Percentiles rank a stretch among this genome's conserved stretches.
These are phyloP conservation scores for Eucalyptus pumila DNA, from an alignment of 345 rosid genomes.

Conservation along the genomic window DNA sequence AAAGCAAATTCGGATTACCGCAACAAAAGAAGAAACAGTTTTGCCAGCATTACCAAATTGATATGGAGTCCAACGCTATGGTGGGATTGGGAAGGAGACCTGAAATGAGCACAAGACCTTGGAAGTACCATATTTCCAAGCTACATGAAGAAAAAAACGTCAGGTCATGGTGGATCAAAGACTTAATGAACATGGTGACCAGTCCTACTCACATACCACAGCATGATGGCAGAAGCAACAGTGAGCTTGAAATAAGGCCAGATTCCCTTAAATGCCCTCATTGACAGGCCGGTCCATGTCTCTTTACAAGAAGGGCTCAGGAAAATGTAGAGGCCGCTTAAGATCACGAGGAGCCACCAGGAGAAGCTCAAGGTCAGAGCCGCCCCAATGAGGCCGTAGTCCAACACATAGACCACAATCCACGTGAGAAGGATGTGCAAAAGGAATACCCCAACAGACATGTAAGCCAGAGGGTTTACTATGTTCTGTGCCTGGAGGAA, in stretches of 20 bases:
- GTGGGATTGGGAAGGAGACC: constrained; percentile 75
- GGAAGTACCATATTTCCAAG: constrained; percentile 95
- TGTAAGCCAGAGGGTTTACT: constrained; percentile 81
- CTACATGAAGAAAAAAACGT: constrained; percentile 11
- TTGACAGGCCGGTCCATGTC: constrained; percentile 77
- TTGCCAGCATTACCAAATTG: constrained; percentile 49
- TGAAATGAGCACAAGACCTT: constrained; percentile 81
- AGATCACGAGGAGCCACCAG: constrained; percentile 67
- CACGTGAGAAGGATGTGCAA: constrained; percentile 58
- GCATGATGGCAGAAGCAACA: constrained; percentile 77
- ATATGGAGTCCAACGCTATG: constrained; percentile 68
- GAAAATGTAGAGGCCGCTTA: constrained; percentile 41
- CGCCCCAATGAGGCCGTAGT: constrained; percentile 66
- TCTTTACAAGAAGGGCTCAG: constrained; percentile 62
- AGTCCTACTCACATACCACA: constrained; percentile 32
- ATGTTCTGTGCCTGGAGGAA: constrained; percentile 95
- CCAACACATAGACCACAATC: constrained; percentile 37
- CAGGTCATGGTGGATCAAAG: not conserved
- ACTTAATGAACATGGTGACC: not conserved
- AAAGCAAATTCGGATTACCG: not conserved
- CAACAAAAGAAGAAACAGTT: not conserved
- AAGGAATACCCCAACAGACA: constrained; percentile 63
- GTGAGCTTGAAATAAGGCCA: constrained; percentile 98
- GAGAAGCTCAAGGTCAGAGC: constrained; percentile 58
- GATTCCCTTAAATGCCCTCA: constrained; percentile 49